Evolutionary conservation across 129 eudicot genomes (phyloP).

Genomic region (Lonicera japonica): DNA sequence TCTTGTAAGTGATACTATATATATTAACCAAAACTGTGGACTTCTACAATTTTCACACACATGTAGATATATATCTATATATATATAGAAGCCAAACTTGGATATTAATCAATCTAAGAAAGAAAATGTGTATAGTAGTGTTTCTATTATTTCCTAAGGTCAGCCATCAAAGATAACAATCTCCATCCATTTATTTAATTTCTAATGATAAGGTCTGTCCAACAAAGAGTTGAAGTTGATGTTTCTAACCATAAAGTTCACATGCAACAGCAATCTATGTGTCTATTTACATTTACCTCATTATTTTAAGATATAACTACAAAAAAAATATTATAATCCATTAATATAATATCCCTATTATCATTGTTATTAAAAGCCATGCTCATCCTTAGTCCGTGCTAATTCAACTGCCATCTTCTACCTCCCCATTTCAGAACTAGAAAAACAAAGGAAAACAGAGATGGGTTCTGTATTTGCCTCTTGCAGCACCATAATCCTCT

Average conservation of each 20-base stretch:
- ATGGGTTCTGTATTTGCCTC: conserved; percentile 29
- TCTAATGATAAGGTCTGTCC: background rate
- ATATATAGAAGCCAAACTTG: no score
- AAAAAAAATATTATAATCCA: background rate
- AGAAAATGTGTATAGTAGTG: no score
- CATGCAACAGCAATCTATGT: conserved; percentile 4
- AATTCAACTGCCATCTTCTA: background rate
- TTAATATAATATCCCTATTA: background rate
- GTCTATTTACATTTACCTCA: background rate
- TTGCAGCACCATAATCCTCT: conserved; percentile 14
- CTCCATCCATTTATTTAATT: background rate
- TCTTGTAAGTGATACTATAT: no score
- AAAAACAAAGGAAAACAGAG: conserved; percentile 1
- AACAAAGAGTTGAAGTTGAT: background rate
- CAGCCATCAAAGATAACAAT: background rate
- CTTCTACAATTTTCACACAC: no score
- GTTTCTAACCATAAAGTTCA: background rate
- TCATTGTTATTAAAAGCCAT: background rate
- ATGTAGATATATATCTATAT: no score
- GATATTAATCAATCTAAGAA: no score
- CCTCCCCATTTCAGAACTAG: background rate
- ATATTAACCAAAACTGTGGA: no score
- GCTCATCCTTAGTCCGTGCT: background rate
- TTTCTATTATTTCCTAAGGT: no score
- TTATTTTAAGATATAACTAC: background rate